phyloP scores from a whole-genome alignment of 192 early-diverging fungal species.

The Coemansia sp. region DNA sequence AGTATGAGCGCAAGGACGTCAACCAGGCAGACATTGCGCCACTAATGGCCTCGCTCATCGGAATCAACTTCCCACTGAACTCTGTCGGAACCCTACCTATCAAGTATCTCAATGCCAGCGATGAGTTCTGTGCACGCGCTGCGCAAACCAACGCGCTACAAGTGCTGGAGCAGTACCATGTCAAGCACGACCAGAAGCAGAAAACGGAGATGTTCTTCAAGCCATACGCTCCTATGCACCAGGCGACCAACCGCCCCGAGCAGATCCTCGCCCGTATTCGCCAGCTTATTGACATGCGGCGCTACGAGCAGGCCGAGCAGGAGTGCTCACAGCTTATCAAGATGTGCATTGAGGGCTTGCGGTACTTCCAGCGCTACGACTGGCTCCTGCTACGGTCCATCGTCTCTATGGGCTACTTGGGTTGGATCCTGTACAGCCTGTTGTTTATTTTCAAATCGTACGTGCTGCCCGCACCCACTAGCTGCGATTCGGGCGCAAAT shows the following conservation, averaged over 20 bases:
- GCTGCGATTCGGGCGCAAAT: neutral
- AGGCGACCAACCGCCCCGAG: conserved; percentile 57
- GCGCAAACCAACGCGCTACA: conserved; percentile 81
- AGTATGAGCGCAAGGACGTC: conserved; percentile 76
- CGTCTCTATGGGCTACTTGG: conserved; percentile 82
- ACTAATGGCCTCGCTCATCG: conserved; percentile 88
- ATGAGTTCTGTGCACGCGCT: conserved; percentile 75
- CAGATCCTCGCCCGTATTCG: conserved; percentile 63
- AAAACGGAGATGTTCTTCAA: conserved; percentile 78
- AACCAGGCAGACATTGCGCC: conserved; percentile 96
- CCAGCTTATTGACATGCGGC: conserved; percentile 60
- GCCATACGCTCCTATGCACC: conserved; percentile 70
- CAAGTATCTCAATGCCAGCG: conserved; percentile 70
- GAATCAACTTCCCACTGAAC: conserved; percentile 87
- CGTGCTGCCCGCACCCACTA: conserved; percentile 33
- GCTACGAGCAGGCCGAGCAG: conserved; percentile 70
- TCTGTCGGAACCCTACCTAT: conserved; percentile 92
- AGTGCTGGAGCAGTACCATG: conserved; percentile 83
- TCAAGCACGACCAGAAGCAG: conserved; percentile 84
- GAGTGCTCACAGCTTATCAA: conserved; percentile 65
- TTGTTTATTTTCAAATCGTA: conserved; percentile 77
- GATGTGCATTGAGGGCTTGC: conserved; percentile 78
- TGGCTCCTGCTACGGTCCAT: conserved; percentile 90
- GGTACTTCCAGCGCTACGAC: conserved; percentile 97
- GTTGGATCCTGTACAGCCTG: conserved; percentile 88